phyloP scores from a whole-genome alignment of 2,329 filamentous ascomycete genomes.

The Clonostachys solani region DNA sequence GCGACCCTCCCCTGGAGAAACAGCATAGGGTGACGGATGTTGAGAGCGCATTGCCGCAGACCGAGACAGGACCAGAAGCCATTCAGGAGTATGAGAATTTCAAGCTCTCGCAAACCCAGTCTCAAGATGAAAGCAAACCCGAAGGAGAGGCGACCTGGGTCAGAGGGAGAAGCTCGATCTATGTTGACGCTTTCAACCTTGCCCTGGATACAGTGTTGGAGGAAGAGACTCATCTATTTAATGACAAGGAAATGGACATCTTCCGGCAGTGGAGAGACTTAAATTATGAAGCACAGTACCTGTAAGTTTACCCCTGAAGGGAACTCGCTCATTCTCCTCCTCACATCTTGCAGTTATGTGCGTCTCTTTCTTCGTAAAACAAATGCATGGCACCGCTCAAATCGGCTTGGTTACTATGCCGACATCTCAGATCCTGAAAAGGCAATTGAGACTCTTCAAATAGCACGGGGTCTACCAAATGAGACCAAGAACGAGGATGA shows the following conservation, averaged over 20 bases:
- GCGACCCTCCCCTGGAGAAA: background rate
- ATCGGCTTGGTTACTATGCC: constrained; percentile 71
- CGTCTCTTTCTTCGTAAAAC: constrained; percentile 90
- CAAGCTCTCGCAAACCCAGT: constrained; percentile 40
- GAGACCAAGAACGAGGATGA: background rate
- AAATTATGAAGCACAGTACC: constrained; percentile 82
- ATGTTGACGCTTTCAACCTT: constrained; percentile 95
- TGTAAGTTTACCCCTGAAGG: constrained; percentile 53
- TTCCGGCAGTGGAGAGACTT: constrained; percentile 73
- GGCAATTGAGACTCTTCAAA: constrained; percentile 64
- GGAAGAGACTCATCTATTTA: constrained; percentile 85
- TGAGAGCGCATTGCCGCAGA: constrained; percentile 59
- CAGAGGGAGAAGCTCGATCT: constrained; percentile 80
- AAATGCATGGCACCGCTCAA: constrained; percentile 83
- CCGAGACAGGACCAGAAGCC: constrained; percentile 64
- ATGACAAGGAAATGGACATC: constrained; percentile 70
- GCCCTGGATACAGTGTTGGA: constrained; percentile 85
- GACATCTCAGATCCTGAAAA: constrained; percentile 72
- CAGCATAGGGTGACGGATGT: constrained; percentile 12
- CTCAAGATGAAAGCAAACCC: constrained; percentile 27
- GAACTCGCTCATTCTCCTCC: constrained; percentile 2
- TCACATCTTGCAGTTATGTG: constrained; percentile 62
- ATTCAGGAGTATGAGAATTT: constrained; percentile 77
- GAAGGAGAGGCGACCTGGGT: constrained; percentile 55
- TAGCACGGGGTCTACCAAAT: constrained; percentile 47